A percentile compares a stretch with the other conserved stretches of the same genome.
These are phyloP conservation scores for Calvatia gigantea DNA, from an alignment of 768 basidiomycete species.

Conservation along the genomic window DNA sequence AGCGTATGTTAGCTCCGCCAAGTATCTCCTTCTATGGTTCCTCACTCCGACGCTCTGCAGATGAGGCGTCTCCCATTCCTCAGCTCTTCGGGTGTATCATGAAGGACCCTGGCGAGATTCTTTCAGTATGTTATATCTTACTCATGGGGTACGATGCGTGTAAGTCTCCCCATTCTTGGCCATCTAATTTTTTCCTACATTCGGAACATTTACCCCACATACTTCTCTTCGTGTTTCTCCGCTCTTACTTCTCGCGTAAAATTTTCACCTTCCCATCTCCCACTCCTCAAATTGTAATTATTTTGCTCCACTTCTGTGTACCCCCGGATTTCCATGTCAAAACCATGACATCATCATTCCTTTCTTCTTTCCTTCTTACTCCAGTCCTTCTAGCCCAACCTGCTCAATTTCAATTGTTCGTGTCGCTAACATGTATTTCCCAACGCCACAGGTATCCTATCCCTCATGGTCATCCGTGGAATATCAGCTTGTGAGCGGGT, in stretches of 20 bases:
- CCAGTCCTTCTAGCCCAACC: not conserved
- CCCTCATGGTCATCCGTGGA: slow-evolving; percentile 9
- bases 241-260: not conserved
- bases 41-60: not conserved
- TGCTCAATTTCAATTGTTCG: not conserved
- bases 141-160: slow-evolving; percentile 9
- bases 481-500: slow-evolving; percentile 7
- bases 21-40: not conserved
- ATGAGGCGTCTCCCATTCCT: slow-evolving; percentile 6
- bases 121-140: slow-evolving; percentile 6
- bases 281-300: not conserved
- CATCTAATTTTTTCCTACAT: not conserved
- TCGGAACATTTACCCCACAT: too few relatives aligned
- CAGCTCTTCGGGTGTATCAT: slow-evolving; percentile 9
- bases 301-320: not conserved
- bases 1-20: not conserved
- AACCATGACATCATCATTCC: too few relatives aligned
- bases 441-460: slow-evolving; percentile 8
- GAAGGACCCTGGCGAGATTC: not conserved
- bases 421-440: not conserved
- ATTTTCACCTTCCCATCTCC: not conserved
- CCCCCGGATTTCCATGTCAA: too few relatives aligned
- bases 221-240: too few relatives aligned
- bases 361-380: too few relatives aligned
- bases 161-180: not conserved